These are phyloP conservation scores for Citeromyces nyonsensis DNA, from an alignment of 805 yeast genomes.

Conservation along the genomic window DNA sequence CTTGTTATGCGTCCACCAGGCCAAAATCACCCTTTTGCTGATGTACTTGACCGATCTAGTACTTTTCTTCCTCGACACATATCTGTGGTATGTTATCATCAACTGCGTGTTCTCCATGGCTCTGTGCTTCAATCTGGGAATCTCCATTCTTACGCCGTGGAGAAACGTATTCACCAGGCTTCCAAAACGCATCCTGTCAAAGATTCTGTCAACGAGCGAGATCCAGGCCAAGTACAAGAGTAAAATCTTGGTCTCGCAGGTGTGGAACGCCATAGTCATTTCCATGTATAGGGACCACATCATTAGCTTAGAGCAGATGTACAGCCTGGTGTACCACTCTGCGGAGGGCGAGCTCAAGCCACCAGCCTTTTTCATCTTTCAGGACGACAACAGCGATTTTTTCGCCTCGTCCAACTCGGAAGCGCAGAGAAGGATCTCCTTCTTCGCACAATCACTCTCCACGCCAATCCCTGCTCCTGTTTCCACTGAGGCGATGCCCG, in stretches of 20 bases:
- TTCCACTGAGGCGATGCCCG: constrained; percentile 29
- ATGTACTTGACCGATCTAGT: constrained; percentile 28
- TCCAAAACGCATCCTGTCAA: constrained; percentile 33
- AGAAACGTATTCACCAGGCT: constrained; percentile 33
- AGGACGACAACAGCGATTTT: constrained; percentile 26
- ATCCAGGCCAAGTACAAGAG: constrained; percentile 22
- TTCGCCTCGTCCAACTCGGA: constrained; percentile 25
- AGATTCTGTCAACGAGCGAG: constrained; percentile 25
- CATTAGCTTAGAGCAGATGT: constrained; percentile 31
- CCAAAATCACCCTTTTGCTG: constrained; percentile 21
- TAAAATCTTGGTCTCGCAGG: constrained; percentile 23
- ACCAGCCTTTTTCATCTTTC: constrained; percentile 30
- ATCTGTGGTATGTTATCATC: constrained; percentile 43
- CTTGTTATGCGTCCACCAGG: constrained; percentile 23
- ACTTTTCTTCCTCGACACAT: constrained; percentile 37
- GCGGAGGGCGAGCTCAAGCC: constrained; percentile 31
- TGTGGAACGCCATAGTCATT: constrained; percentile 39
- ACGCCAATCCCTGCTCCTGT: constrained; percentile 30
- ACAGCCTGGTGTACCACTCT: constrained; percentile 17
- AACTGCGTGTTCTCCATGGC: constrained; percentile 32
- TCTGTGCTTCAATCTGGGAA: constrained; percentile 33
- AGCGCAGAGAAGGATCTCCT: constrained; percentile 34
- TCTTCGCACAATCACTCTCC: constrained; percentile 36
- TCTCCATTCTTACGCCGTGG: constrained; percentile 44
- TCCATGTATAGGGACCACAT: constrained; percentile 41